Evolutionary conservation across 495 filamentous ascomycete genomes (phyloP).

Genomic region (Xylaria longipes): DNA sequence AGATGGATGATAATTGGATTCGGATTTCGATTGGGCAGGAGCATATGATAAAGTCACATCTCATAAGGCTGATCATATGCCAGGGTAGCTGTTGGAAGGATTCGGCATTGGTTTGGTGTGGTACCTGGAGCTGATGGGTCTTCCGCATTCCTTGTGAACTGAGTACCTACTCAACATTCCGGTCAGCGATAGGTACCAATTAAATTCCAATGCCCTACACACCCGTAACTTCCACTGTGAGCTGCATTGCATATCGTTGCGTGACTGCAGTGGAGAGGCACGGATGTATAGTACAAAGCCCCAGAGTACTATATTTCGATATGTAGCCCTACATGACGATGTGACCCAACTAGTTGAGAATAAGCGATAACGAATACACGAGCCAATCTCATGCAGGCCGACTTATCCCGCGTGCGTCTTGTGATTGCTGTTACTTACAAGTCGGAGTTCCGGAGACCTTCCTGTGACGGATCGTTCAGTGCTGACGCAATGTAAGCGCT

Average conservation of each 20-base stretch:
- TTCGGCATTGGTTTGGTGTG: conserved; percentile 26
- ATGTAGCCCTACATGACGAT: conserved; percentile 27
- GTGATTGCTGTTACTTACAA: conserved; percentile 11
- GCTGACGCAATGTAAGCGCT: conserved; percentile 28
- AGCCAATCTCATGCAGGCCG: conserved; percentile 21
- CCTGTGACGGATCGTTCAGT: conserved; percentile 18
- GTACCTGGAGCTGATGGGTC: conserved; percentile 10
- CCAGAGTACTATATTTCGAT: background rate
- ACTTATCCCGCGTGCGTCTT: background rate
- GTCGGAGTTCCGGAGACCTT: conserved; percentile 22
- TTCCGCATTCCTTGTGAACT: background rate
- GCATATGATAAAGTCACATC: conserved; percentile 23
- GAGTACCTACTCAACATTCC: background rate
- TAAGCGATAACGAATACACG: conserved; percentile 13
- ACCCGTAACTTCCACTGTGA: background rate
- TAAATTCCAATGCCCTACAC: background rate
- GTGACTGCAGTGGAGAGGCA: conserved; percentile 6
- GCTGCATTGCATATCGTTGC: conserved; percentile 14
- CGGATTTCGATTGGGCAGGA: conserved; percentile 17
- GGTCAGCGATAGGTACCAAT: conserved; percentile 18
- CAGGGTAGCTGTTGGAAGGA: conserved; percentile 19
- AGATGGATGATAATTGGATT: conserved; percentile 6
- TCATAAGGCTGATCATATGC: conserved; percentile 28
- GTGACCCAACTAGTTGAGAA: background rate
- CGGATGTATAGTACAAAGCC: conserved; percentile 7